Conservation (phyloP, 345 rosid species). For the Eucalyptus regnans region DNA sequence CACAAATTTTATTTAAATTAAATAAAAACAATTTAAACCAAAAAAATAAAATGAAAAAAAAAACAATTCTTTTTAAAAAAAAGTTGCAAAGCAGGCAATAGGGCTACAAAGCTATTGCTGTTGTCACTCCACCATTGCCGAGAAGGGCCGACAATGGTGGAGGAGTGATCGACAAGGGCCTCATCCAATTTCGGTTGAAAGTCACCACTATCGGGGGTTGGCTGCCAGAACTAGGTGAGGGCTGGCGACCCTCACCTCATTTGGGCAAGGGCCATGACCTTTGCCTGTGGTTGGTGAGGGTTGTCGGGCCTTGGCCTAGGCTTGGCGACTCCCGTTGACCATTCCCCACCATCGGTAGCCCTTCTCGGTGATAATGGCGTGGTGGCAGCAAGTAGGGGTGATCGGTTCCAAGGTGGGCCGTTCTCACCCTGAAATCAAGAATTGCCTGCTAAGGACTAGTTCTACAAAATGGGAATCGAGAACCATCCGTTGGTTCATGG, state of each 20-base stretch:
- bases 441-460: rapidly evolving
- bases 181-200: neutral
- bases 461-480: neutral
- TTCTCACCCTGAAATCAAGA: neutral
- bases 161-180: neutral
- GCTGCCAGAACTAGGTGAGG: rapidly evolving
- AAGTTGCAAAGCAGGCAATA: rapidly evolving
- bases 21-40: too few species aligned
- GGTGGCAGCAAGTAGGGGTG: rapidly evolving
- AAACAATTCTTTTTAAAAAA: too few species aligned
- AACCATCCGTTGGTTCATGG: neutral
- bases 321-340: rapidly evolving
- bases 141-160: neutral
- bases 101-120: neutral
- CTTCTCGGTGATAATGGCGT: rapidly evolving
- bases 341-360: too few species aligned
- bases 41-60: too few species aligned
- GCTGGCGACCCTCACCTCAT: rapidly evolving
- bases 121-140: rapidly evolving
- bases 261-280: rapidly evolving
- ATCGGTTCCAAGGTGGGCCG: rapidly evolving
- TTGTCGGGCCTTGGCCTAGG: rapidly evolving
- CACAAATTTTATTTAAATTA: too few species aligned
- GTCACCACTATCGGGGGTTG: neutral
- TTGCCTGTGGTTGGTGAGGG: neutral